Evolutionary conservation across 192 early-diverging fungal species (phyloP).

Genomic region (Chytriomyces confervae): DNA sequence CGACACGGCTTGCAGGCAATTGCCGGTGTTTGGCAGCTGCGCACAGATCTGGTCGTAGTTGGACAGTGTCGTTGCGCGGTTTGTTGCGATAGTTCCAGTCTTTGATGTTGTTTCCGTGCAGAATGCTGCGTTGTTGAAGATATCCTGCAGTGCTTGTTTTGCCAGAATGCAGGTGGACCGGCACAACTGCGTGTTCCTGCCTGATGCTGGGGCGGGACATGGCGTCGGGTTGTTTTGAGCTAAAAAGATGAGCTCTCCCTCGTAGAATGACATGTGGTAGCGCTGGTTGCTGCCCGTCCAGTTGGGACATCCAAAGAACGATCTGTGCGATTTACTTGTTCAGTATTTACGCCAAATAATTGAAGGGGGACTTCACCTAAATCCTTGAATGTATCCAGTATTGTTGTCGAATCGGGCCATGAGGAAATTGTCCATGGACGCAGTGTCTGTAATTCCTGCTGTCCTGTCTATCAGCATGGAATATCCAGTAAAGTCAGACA

Average conservation of each 20-base stretch:
- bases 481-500: conserved; percentile 1
- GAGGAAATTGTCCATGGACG: conserved; percentile 9
- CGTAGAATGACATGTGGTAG: conserved; percentile 29
- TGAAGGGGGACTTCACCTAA: conserved; percentile 4
- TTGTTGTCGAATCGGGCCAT: conserved; percentile 22
- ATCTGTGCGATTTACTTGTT: background rate
- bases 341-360: background rate
- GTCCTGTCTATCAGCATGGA: background rate
- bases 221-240: conserved; percentile 21
- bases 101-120: background rate
- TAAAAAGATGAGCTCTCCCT: conserved; percentile 19
- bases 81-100: background rate
- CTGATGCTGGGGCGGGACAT: background rate
- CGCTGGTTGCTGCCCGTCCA: conserved; percentile 29
- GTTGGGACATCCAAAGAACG: conserved; percentile 25
- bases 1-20: conserved; percentile 12
- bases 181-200: conserved; percentile 3
- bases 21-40: conserved; percentile 1
- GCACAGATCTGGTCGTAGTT: conserved; percentile 6
- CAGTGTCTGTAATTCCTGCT: background rate
- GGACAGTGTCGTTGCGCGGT: background rate
- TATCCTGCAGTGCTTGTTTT: background rate
- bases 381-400: conserved; percentile 13
- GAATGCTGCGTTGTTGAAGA: conserved; percentile 20
- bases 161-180: conserved; percentile 18